Conservation (phyloP, 306 rosid genomes). For the Acmispon strigosus region DNA sequence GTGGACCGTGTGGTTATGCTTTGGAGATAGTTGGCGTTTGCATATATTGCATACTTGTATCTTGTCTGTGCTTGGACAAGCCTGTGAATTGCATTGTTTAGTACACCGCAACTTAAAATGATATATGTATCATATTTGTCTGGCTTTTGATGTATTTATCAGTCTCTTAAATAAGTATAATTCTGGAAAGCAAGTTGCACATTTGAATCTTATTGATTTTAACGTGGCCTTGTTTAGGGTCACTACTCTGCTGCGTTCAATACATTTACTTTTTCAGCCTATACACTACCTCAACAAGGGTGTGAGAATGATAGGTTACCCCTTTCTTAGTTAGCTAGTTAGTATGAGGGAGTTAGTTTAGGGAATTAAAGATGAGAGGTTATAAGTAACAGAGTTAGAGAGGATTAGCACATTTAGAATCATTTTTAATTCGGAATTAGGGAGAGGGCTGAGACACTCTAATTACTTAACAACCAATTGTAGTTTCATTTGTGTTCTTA, state of each 20-base stretch:
- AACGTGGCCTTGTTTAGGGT: background rate
- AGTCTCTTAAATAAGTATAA: background rate
- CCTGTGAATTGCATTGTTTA: background rate
- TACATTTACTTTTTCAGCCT: background rate
- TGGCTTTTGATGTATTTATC: background rate
- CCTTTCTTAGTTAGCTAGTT: too few relatives aligned
- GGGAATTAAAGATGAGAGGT: too few relatives aligned
- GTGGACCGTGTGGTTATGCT: background rate
- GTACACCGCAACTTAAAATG: background rate
- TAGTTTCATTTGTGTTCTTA: too few relatives aligned
- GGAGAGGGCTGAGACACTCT: too few relatives aligned
- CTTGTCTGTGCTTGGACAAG: background rate
- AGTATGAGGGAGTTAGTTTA: too few relatives aligned
- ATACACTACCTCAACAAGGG: background rate
- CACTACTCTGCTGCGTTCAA: background rate
- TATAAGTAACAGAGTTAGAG: too few relatives aligned
- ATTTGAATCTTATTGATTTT: background rate
- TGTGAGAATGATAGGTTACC: too few relatives aligned
- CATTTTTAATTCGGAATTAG: too few relatives aligned
- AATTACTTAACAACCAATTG: too few relatives aligned
- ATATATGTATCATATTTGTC: too few relatives aligned
- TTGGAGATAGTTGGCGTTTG: background rate
- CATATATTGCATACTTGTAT: conserved; percentile 7
- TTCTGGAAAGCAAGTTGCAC: background rate
- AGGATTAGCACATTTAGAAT: too few relatives aligned